These are phyloP conservation scores for Nothomitra cinnamomea DNA, from an alignment of 2,329 filamentous ascomycete species.

Conservation along the genomic window DNA sequence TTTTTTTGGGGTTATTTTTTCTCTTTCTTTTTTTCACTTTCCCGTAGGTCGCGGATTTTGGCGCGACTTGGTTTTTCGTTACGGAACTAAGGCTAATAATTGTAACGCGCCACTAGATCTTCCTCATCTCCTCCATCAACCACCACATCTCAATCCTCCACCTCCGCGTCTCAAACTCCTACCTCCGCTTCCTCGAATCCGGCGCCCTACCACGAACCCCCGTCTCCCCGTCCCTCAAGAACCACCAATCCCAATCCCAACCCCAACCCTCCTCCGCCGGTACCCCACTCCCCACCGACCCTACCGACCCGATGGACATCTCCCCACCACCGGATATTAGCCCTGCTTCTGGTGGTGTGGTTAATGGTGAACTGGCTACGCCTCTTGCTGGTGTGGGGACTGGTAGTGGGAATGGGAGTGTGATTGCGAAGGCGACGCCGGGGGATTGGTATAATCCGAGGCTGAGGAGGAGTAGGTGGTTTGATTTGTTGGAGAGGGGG, in stretches of 20 bases:
- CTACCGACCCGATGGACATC: background rate
- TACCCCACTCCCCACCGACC: background rate
- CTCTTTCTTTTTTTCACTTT: too few relatives aligned
- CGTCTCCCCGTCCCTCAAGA: background rate
- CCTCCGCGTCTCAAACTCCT: slow-evolving; percentile 37
- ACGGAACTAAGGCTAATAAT: too few relatives aligned
- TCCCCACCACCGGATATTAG: background rate
- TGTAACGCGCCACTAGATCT: slow-evolving; percentile 32
- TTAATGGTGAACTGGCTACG: too few relatives aligned
- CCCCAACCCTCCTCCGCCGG: too few relatives aligned
- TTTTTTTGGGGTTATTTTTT: too few relatives aligned
- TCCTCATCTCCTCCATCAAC: slow-evolving; percentile 43
- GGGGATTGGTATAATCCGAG: slow-evolving; percentile 32
- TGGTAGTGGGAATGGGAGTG: too few relatives aligned
- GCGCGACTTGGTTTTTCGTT: too few relatives aligned
- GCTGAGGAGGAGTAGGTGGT: slow-evolving; percentile 40
- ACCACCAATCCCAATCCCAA: background rate
- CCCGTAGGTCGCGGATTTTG: too few relatives aligned
- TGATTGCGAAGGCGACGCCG: slow-evolving; percentile 2
- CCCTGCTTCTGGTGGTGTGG: background rate
- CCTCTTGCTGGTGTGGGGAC: too few relatives aligned
- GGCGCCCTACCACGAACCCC: slow-evolving; percentile 18
- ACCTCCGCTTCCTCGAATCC: slow-evolving; percentile 35
- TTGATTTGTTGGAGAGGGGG: slow-evolving; percentile 35
- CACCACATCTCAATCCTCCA: slow-evolving; percentile 44